Evolutionary conservation across 164 flowering plant genomes (phyloP), one percentile per base, ranked within the genome.

Genomic region (Protea cynaroides): DNA sequence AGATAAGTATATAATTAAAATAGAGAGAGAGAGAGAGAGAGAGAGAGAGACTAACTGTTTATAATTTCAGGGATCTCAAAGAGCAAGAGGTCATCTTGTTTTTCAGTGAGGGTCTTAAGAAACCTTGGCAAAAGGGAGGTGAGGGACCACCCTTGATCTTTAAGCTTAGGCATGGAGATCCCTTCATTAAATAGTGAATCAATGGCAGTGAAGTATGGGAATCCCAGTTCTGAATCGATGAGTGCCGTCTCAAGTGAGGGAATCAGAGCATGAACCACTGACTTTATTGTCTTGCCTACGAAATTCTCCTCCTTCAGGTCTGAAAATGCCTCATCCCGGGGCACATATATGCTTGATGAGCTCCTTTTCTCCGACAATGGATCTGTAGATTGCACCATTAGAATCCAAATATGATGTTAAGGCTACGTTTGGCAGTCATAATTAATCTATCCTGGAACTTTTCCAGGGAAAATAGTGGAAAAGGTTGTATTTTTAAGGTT

Each of bases 291-390:
- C 24, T 37, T 71, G 0, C 36, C 53, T 0, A 71, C 29, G 62
- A 81, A 81, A 8, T 53, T 51, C 34, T 25, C 0, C 25, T 38
- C 24, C 67, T 81, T 81, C 65, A 72, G 58, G 44, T 70, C 72
- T 5, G 76, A 53, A 64, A 81, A 81, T 13, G 58, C 54, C 25
- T 78, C 84, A 23, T 80, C 84, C 51, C 84, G 66, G 12, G 84
- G 84, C 58, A 80, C 80, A 44, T 80, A 80, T 0, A 67, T 12
- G 12, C 6, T n/a, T n/a, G n/a, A n/a, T n/a, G 9, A 24, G 5
- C 52, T 29, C 58, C 77, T 60, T 10, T 38, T 23, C 53, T 81
- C 82, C 6, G 80, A 69, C 25, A 24, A 19, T 0, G 79, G 81
- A 36, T 80, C 83, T 80, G 64, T 40, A n/a, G 21, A 7, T 2